Conservation (phyloP, 2,329 filamentous ascomycete genomes). For the Rhynchosporium secalis region DNA sequence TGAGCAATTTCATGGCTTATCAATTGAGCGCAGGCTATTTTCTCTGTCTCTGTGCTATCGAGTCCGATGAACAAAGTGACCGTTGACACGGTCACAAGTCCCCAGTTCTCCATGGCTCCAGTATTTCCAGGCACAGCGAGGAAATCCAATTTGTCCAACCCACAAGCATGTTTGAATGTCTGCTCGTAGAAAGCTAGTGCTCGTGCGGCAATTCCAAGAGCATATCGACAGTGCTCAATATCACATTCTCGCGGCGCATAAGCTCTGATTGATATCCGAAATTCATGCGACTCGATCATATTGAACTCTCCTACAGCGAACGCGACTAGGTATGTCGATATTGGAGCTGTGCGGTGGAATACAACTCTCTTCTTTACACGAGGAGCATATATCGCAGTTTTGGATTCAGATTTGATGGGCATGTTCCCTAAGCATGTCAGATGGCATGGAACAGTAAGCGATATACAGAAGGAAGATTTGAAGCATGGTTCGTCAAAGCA, state of each 20-base stretch:
- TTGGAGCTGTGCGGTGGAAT: slow-evolving; percentile 67
- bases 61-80: slow-evolving; percentile 62
- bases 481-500: slow-evolving; percentile 73
- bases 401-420: slow-evolving; percentile 45
- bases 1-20: slow-evolving; percentile 73
- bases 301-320: slow-evolving; percentile 71
- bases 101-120: slow-evolving; percentile 77
- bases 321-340: slow-evolving; percentile 71
- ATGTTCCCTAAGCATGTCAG: slow-evolving; percentile 72
- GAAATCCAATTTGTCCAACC: slow-evolving; percentile 75
- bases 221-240: slow-evolving; percentile 21
- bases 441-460: slow-evolving; percentile 63
- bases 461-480: slow-evolving; percentile 68
- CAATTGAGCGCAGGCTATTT: slow-evolving; percentile 39
- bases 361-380: slow-evolving; percentile 65
- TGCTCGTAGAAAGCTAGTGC: slow-evolving; percentile 71
- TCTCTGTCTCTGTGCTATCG: slow-evolving; percentile 6
- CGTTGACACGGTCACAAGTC: slow-evolving; percentile 67
- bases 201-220: slow-evolving; percentile 61
- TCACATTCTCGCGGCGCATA: slow-evolving; percentile 53
- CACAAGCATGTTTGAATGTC: slow-evolving; percentile 66
- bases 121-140: slow-evolving; percentile 69
- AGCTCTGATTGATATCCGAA: slow-evolving; percentile 67
- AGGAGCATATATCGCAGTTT: background rate
- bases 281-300: slow-evolving; percentile 65